Conservation (phyloP, 2,329 filamentous ascomycete genomes). For the Penicillium italicum region DNA sequence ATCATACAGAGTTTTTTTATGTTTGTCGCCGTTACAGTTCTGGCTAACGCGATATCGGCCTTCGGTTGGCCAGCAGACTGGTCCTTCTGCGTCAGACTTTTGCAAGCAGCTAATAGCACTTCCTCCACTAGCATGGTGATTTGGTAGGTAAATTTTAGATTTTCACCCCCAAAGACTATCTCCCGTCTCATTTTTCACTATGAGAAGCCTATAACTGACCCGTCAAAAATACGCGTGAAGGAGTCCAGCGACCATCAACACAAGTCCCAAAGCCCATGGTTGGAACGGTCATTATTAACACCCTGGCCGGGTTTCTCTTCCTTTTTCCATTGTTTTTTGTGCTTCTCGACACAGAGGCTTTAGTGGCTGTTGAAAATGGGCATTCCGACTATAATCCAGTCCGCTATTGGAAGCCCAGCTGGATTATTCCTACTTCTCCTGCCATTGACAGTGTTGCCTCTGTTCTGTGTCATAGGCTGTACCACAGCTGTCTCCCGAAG, state of each 20-base stretch:
- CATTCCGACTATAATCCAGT: slow-evolving; percentile 72
- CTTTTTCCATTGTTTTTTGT: slow-evolving; percentile 71
- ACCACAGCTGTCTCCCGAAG: slow-evolving; percentile 68
- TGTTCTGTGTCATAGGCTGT: slow-evolving; percentile 68
- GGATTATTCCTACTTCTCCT: slow-evolving; percentile 71
- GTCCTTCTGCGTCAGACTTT: slow-evolving; percentile 66
- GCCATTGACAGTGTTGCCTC: slow-evolving; percentile 63
- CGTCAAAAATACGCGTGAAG: slow-evolving; percentile 57
- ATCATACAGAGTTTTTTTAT: slow-evolving; percentile 61
- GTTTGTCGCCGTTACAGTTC: slow-evolving; percentile 65
- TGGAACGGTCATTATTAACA: slow-evolving; percentile 61
- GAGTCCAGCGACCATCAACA: slow-evolving; percentile 59
- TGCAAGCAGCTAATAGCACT: slow-evolving; percentile 65
- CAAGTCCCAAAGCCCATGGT: slow-evolving; percentile 68
- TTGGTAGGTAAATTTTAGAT: slow-evolving; percentile 53
- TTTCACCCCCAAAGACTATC: background rate
- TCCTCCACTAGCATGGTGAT: slow-evolving; percentile 73
- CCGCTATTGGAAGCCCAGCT: slow-evolving; percentile 63
- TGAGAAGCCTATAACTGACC: background rate
- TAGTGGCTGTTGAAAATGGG: slow-evolving; percentile 62
- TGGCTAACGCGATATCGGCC: slow-evolving; percentile 50
- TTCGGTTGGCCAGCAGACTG: slow-evolving; percentile 65
- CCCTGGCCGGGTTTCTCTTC: slow-evolving; percentile 62
- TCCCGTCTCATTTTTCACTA: background rate
- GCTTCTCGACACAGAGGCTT: slow-evolving; percentile 59